Evolutionary conservation across 352 stramenopile species (phyloP).

Genomic region (Phytophthora crassamura): DNA sequence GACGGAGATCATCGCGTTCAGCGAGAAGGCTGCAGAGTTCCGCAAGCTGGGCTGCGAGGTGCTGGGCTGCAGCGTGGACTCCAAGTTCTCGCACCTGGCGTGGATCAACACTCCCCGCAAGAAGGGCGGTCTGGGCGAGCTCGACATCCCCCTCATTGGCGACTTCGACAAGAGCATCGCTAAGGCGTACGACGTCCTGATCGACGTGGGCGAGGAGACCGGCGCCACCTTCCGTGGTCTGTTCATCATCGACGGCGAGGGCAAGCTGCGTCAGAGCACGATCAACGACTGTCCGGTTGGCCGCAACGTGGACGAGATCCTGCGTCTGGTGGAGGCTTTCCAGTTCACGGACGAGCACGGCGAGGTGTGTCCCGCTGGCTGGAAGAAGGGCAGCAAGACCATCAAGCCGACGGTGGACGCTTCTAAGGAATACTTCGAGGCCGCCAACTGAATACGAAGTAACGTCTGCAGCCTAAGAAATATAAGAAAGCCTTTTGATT

Average conservation of each 20-base stretch:
- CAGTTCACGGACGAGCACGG: slow-evolving; percentile 92
- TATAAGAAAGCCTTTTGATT: too few relatives aligned
- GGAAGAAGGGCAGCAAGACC: slow-evolving; percentile 88
- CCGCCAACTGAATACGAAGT: slow-evolving; percentile 28
- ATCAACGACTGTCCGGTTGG: slow-evolving; percentile 90
- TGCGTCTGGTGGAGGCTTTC: slow-evolving; percentile 91
- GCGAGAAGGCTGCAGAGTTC: slow-evolving; percentile 80
- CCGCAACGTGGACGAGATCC: slow-evolving; percentile 89
- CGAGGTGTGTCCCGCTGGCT: slow-evolving; percentile 89
- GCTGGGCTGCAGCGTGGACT: slow-evolving; percentile 84
- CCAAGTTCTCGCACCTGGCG: slow-evolving; percentile 87
- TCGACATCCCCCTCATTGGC: slow-evolving; percentile 91
- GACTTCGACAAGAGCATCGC: slow-evolving; percentile 89
- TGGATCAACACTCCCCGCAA: slow-evolving; percentile 91
- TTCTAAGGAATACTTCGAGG: slow-evolving; percentile 82
- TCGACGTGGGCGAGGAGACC: slow-evolving; percentile 59
- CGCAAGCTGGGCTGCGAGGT: slow-evolving; percentile 71
- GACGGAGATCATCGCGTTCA: slow-evolving; percentile 92
- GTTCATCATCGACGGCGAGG: slow-evolving; percentile 92
- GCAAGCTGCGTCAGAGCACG: slow-evolving; percentile 82
- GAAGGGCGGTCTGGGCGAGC: slow-evolving; percentile 87
- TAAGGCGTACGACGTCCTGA: slow-evolving; percentile 83
- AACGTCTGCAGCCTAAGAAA: too few relatives aligned
- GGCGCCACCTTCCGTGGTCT: slow-evolving; percentile 84
- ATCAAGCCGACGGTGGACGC: slow-evolving; percentile 86